phyloP scores from a whole-genome alignment of 495 filamentous ascomycete genomes.

The Daldinia concentrica region DNA sequence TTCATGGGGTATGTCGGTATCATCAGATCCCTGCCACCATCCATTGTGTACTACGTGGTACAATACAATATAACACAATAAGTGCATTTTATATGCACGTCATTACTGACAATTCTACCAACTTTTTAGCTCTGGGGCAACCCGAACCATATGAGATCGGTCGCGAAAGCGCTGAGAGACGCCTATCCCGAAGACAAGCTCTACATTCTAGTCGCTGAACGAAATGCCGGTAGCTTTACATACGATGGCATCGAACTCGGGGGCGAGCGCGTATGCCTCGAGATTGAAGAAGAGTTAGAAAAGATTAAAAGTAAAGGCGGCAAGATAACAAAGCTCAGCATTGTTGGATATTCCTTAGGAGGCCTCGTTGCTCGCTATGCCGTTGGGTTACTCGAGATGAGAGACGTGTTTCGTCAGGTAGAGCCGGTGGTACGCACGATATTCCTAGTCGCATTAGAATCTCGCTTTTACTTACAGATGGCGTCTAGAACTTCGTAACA shows the following conservation, averaged over 20 bases:
- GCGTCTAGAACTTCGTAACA: conserved; percentile 81
- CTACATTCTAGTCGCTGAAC: conserved; percentile 78
- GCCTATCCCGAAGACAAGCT: conserved; percentile 70
- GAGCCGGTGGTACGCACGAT: conserved; percentile 71
- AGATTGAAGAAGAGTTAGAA: conserved; percentile 85
- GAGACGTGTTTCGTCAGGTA: conserved; percentile 78
- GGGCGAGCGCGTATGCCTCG: conserved; percentile 85
- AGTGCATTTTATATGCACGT: conserved; percentile 9
- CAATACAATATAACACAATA: not conserved
- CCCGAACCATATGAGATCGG: conserved; percentile 77
- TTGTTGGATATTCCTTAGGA: conserved; percentile 90
- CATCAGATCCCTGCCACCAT: conserved; percentile 26
- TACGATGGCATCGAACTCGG: conserved; percentile 95
- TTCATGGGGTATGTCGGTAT: conserved; percentile 77
- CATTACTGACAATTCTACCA: conserved; percentile 36
- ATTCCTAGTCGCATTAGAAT: not conserved
- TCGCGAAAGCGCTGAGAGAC: conserved; percentile 73
- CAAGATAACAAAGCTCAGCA: conserved; percentile 79
- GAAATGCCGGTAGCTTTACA: conserved; percentile 83
- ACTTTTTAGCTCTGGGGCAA: conserved; percentile 84
- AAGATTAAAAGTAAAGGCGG: conserved; percentile 70
- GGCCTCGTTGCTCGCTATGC: conserved; percentile 89
- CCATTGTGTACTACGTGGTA: not conserved
- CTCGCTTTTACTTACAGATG: conserved; percentile 28
- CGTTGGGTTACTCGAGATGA: conserved; percentile 81